Percentiles rank a stretch among this genome's conserved stretches.
phyloP scores from a whole-genome alignment of 805 yeast species.

The Isabelozyma rhagii region DNA sequence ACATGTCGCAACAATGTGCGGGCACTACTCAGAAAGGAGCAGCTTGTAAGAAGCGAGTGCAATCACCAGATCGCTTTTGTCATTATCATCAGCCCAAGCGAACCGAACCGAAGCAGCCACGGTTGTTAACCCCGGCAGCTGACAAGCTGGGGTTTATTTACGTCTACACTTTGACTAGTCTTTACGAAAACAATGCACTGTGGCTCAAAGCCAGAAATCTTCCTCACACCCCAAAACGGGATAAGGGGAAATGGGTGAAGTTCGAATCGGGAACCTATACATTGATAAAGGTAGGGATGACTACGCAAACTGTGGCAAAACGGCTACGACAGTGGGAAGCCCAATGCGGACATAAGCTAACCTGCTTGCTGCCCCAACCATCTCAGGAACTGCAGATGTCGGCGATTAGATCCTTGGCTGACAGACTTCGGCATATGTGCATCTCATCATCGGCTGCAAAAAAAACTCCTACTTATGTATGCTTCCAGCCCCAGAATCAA shows the following conservation, averaged over 20 bases:
- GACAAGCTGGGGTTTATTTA: constrained; percentile 42
- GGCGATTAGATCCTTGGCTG: constrained; percentile 4
- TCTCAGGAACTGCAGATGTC: constrained; percentile 4
- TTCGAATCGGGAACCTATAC: constrained; percentile 38
- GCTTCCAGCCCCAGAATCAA: constrained; percentile 16
- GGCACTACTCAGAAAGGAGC: constrained; percentile 42
- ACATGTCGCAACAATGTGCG: constrained; percentile 25
- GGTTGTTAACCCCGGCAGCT: neutral
- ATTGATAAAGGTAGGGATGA: constrained; percentile 53
- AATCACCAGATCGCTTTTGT: constrained; percentile 21
- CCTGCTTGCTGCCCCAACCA: constrained; percentile 33
- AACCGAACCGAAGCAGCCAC: neutral
- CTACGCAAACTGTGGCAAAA: constrained; percentile 40
- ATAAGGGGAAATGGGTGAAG: constrained; percentile 23
- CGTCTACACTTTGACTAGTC: constrained; percentile 45
- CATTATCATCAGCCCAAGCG: constrained; percentile 21
- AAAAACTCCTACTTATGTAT: constrained; percentile 2
- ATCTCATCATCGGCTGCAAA: neutral
- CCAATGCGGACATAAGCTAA: constrained; percentile 47
- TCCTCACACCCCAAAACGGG: constrained; percentile 12
- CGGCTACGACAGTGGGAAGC: constrained; percentile 52
- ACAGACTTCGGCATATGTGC: neutral
- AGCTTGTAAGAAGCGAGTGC: constrained; percentile 31
- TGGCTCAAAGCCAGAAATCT: constrained; percentile 39
- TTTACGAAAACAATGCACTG: constrained; percentile 23